These are phyloP conservation scores for Fusarium guadeloupense DNA, from an alignment of 2,329 filamentous ascomycete genomes.

Conservation along the genomic window DNA sequence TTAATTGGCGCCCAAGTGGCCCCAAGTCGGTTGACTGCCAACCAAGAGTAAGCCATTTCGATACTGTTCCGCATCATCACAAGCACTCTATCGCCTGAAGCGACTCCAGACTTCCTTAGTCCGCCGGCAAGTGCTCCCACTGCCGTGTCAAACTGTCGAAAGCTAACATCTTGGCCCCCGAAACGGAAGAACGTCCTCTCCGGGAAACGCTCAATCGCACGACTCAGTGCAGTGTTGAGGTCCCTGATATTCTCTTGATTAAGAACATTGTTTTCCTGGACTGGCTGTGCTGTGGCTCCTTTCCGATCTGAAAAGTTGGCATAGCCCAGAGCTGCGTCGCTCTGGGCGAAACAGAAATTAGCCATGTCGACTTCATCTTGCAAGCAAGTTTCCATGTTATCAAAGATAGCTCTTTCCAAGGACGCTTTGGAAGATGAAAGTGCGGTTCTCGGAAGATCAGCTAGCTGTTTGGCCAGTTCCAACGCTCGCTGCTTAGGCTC, in stretches of 20 bases:
- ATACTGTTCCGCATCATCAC: not conserved
- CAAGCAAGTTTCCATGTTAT: not conserved
- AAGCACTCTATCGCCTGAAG: not conserved
- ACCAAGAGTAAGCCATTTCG: not conserved
- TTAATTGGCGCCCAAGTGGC: conserved; percentile 11
- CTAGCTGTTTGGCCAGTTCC: not conserved
- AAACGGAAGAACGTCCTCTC: not conserved
- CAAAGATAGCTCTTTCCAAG: not conserved
- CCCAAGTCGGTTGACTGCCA: conserved; percentile 5
- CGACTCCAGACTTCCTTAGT: not conserved
- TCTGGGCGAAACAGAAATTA: not conserved
- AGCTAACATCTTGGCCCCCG: not conserved
- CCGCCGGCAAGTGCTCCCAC: not conserved
- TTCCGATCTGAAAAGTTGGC: no score
- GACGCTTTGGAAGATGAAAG: not conserved
- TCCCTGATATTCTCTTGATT: not conserved
- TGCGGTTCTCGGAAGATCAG: not conserved
- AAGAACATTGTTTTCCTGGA: no score
- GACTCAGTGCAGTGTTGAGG: not conserved
- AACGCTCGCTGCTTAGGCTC: not conserved
- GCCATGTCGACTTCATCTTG: not conserved
- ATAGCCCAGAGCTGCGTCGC: not conserved
- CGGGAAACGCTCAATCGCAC: not conserved
- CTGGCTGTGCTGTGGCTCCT: no score
- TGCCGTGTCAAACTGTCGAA: not conserved